phyloP scores from a whole-genome alignment of 441 rosid species.

The Populus hybrid region DNA sequence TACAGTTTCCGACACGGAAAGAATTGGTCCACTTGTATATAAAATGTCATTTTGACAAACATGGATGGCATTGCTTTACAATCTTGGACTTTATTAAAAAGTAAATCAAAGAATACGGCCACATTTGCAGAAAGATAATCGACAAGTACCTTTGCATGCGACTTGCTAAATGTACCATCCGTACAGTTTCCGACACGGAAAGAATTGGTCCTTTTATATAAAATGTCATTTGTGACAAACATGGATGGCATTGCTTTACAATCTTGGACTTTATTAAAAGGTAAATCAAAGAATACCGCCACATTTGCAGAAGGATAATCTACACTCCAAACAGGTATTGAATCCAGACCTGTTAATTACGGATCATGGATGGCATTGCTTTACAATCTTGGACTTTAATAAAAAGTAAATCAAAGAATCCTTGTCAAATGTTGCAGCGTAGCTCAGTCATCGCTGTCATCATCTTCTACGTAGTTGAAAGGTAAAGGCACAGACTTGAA shows the following conservation, averaged over 20 bases:
- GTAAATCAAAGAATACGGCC: too few species aligned
- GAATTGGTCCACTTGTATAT: not conserved
- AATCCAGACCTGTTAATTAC: not conserved
- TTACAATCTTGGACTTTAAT: not conserved
- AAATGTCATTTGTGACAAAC: not conserved
- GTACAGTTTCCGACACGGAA: not conserved
- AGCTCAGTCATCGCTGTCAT: conserved; percentile 31
- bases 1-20: not conserved
- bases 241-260: not conserved
- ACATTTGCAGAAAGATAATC: too few species aligned
- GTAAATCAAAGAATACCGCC: not conserved
- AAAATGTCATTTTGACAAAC: not conserved
- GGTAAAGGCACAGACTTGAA: conserved; percentile 75
- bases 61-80: not conserved
- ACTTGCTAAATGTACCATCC: not conserved
- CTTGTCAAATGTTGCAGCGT: not conserved
- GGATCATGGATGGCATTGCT: not conserved
- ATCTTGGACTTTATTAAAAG: not conserved
- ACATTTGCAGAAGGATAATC: not conserved
- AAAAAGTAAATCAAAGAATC: too few species aligned
- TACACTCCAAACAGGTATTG: not conserved
- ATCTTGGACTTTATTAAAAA: not conserved
- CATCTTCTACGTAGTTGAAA: conserved; percentile 50
- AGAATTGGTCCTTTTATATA: not conserved
- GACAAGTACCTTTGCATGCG: not conserved